Percentiles rank a stretch among this genome's conserved stretches.
These are phyloP conservation scores for Ascochyta clinopodiicola DNA, from an alignment of 2,329 filamentous ascomycete species.

Conservation along the genomic window DNA sequence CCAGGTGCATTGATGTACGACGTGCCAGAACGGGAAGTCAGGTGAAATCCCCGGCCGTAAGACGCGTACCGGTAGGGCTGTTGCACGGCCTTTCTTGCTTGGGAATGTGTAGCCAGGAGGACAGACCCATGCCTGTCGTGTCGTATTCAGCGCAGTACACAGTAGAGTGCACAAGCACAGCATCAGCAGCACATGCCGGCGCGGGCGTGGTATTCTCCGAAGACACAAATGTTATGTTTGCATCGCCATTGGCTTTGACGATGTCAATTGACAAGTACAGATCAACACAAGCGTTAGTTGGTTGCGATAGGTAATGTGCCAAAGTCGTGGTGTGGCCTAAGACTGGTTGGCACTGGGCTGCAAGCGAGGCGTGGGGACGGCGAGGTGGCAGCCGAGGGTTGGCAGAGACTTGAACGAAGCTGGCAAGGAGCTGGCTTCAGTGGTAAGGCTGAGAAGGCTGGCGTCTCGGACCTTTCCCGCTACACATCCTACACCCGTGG, in stretches of 20 bases:
- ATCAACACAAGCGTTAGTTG: background rate
- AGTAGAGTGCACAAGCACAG: slow-evolving; percentile 13
- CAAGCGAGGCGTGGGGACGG: slow-evolving; percentile 23
- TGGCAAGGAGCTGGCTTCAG: slow-evolving; percentile 6
- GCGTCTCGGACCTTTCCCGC: slow-evolving; percentile 17
- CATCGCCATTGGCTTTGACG: slow-evolving; percentile 1
- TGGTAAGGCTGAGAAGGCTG: slow-evolving; percentile 32
- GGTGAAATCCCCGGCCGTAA: background rate
- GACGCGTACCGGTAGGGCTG: slow-evolving; percentile 9
- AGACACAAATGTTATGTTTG: background rate
- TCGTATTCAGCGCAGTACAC: slow-evolving; percentile 20
- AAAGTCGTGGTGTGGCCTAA: background rate
- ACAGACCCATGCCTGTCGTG: slow-evolving; percentile 11
- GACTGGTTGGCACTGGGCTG: slow-evolving; percentile 3
- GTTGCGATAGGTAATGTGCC: background rate
- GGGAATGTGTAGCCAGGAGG: slow-evolving; percentile 1
- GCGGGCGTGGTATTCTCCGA: slow-evolving; percentile 12
- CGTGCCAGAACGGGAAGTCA: slow-evolving; percentile 13
- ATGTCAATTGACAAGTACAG: slow-evolving; percentile 1
- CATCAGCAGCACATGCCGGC: slow-evolving; percentile 9
- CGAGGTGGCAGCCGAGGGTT: slow-evolving; percentile 12
- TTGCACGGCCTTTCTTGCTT: slow-evolving; percentile 6
- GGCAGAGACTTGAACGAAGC: background rate
- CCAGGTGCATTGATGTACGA: slow-evolving; percentile 7
- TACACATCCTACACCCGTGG: slow-evolving; percentile 19